These are phyloP conservation scores for Pecoramyces ruminantium DNA, from an alignment of 192 early-diverging fungal genomes.

Conservation along the genomic window DNA sequence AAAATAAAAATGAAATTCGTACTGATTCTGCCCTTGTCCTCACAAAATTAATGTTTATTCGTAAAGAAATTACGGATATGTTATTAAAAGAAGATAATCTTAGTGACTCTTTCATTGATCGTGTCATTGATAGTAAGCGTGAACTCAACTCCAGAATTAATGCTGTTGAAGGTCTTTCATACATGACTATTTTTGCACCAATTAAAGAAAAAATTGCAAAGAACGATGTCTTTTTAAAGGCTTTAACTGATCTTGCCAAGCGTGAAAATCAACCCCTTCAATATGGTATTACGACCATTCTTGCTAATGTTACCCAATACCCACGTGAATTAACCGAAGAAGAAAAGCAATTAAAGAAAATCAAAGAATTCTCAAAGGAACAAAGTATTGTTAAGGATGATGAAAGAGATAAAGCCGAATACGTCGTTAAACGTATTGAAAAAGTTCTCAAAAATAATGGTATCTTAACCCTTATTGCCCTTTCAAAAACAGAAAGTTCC, in stretches of 20 bases:
- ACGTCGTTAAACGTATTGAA: constrained; percentile 35
- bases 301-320: constrained; percentile 59
- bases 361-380: no score
- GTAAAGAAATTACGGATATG: constrained; percentile 4
- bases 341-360: no score
- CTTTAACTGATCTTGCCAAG: constrained; percentile 31
- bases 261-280: constrained; percentile 26
- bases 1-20: constrained; percentile 26
- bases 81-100: no score
- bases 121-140: constrained; percentile 17
- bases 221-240: constrained; percentile 35
- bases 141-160: constrained; percentile 16
- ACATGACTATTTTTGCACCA: constrained; percentile 45
- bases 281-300: constrained; percentile 56
- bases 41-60: constrained; percentile 38
- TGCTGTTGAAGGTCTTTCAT: constrained; percentile 67
- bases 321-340: constrained; percentile 40
- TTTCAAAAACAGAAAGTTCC: constrained; percentile 32
- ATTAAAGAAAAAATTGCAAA: constrained; percentile 51
- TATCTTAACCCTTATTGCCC: constrained; percentile 26
- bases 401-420: constrained; percentile 9
- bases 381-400: constrained; percentile 34
- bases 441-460: constrained; percentile 36
- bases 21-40: constrained; percentile 33
- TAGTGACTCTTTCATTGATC: constrained; percentile 31